Percentiles rank a stretch among this genome's conserved stretches.
Conservation (phyloP, 371 early-diverging fungal species). For the Apophysomyces ossiformis region DNA sequence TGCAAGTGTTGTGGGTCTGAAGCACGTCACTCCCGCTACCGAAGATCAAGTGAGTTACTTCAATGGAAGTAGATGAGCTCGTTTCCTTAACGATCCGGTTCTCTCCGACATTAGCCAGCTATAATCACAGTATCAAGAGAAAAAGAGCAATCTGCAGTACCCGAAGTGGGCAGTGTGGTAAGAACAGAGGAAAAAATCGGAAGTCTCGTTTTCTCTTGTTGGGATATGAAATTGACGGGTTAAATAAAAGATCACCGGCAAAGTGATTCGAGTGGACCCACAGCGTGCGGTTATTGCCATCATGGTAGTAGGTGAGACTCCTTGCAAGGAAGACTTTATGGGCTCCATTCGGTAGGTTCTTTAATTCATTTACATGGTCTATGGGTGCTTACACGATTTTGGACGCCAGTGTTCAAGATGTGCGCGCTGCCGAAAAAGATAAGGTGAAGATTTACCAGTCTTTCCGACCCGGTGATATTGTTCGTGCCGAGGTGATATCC, state of each 20-base stretch:
- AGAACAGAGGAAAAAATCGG: slow-evolving; percentile 9
- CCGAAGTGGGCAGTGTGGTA: slow-evolving; percentile 84
- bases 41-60: slow-evolving; percentile 40
- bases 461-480: slow-evolving; percentile 95
- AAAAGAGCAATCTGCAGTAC: slow-evolving; percentile 78
- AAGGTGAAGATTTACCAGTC: slow-evolving; percentile 89
- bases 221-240: no score
- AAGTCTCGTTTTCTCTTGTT: no score
- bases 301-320: slow-evolving; percentile 84
- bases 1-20: slow-evolving; percentile 80
- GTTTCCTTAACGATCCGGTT: no score
- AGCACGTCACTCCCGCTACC: slow-evolving; percentile 39
- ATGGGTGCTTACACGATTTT: neutral
- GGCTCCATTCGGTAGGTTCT: slow-evolving; percentile 82
- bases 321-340: slow-evolving; percentile 89
- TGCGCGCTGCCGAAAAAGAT: slow-evolving; percentile 93
- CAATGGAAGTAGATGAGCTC: no score
- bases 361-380: neutral
- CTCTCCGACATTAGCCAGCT: slow-evolving; percentile 42
- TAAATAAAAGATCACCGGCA: slow-evolving; percentile 65
- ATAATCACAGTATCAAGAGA: slow-evolving; percentile 68
- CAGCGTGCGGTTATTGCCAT: slow-evolving; percentile 86
- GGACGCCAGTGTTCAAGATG: slow-evolving; percentile 76
- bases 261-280: slow-evolving; percentile 86
- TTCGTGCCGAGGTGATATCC: slow-evolving; percentile 87